Evolutionary conservation across 257 asterid species (phyloP).

Genomic region (Handroanthus guayacan): DNA sequence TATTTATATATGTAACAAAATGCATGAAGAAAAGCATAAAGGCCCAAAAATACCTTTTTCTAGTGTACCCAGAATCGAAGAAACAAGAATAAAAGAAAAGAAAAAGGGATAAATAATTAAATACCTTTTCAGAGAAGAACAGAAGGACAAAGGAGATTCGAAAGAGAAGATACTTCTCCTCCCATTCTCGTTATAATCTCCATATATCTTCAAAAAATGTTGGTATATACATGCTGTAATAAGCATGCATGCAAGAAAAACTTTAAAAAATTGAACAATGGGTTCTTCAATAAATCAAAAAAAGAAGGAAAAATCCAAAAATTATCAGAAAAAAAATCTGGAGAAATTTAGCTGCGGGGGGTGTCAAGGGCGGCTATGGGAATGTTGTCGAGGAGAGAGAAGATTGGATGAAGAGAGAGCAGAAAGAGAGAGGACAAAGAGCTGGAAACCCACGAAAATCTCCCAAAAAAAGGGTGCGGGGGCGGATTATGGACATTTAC

Average conservation of each 20-base stretch:
- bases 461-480: conserved; percentile 40
- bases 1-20: background rate
- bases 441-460: conserved; percentile 44
- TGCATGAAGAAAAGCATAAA: conserved; percentile 20
- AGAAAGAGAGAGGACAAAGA: conserved; percentile 23
- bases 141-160: conserved; percentile 41
- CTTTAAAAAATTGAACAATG: background rate
- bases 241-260: conserved; percentile 48
- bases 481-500: conserved; percentile 38
- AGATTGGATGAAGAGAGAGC: background rate
- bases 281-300: conserved; percentile 24
- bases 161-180: conserved; percentile 44
- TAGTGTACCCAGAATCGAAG: background rate
- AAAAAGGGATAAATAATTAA: background rate
- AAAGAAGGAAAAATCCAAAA: background rate
- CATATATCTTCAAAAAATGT: conserved; percentile 35
- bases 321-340: background rate
- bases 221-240: conserved; percentile 33
- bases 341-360: background rate
- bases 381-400: conserved; percentile 24
- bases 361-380: conserved; percentile 27
- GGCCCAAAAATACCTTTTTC: background rate
- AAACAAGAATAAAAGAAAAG: background rate
- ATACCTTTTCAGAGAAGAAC: conserved; percentile 43
- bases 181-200: conserved; percentile 37